These are phyloP conservation scores for Boletus rubropictus DNA, from an alignment of 768 basidiomycete species.

Conservation along the genomic window DNA sequence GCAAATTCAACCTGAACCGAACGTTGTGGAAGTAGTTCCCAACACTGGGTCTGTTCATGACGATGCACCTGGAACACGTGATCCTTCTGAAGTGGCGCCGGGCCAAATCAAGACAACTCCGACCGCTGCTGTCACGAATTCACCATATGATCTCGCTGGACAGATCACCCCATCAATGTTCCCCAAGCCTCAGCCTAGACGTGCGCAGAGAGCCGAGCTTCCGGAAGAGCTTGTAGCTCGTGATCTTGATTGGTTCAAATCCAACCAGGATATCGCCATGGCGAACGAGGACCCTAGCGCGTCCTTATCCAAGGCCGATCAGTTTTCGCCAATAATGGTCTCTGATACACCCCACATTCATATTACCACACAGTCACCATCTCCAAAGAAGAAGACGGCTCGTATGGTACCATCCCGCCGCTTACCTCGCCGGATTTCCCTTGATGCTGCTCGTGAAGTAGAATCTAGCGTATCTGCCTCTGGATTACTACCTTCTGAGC, in stretches of 20 bases:
- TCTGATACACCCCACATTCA: neutral
- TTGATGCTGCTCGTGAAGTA: neutral
- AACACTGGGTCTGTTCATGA: neutral
- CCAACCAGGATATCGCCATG: constrained; percentile 2
- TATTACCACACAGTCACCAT: neutral
- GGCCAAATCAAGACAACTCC: neutral
- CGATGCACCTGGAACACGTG: neutral
- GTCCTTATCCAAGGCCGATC: neutral
- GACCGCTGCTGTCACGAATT: neutral
- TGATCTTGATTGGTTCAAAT: constrained; percentile 29
- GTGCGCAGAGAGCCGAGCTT: constrained; percentile 18
- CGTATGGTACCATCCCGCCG: constrained; percentile 24
- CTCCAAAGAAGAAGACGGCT: constrained; percentile 19
- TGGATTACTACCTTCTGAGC: neutral
- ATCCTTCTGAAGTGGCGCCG: neutral
- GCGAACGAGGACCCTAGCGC: neutral
- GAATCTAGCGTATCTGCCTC: neutral
- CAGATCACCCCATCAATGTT: neutral
- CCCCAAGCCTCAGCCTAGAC: constrained; percentile 26
- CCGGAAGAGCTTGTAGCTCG: constrained; percentile 23
- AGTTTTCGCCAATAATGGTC: neutral
- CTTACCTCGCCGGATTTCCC: constrained; percentile 16
- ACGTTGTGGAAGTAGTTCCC: neutral
- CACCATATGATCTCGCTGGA: neutral
- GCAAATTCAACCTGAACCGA: neutral